A percentile compares a stretch with the other conserved stretches of the same genome.
These are phyloP conservation scores for Thozetella sp. DNA, from an alignment of 495 filamentous ascomycete genomes.

Conservation along the genomic window DNA sequence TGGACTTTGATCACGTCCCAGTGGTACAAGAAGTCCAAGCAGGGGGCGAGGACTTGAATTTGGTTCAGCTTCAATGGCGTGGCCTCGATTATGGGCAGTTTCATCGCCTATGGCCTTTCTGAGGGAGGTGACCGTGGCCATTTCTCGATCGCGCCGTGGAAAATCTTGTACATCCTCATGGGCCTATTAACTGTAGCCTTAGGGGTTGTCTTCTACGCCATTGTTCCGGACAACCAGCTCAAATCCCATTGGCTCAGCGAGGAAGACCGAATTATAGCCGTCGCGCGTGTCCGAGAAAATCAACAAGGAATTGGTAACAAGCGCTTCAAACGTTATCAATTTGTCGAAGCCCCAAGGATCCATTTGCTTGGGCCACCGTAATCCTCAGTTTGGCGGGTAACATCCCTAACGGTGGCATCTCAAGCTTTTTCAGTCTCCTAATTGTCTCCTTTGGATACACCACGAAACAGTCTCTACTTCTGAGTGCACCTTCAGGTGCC, in stretches of 20 bases:
- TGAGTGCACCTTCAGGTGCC: neutral
- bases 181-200: neutral
- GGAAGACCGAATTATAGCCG: neutral
- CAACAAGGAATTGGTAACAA: neutral
- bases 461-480: neutral
- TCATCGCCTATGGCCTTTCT: neutral
- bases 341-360: neutral
- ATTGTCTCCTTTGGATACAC: neutral
- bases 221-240: neutral
- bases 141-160: neutral
- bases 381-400: neutral
- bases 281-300: neutral
- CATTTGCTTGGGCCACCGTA: neutral
- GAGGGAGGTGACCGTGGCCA: neutral
- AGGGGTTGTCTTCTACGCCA: neutral
- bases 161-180: neutral
- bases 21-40: neutral
- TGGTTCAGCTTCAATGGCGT: neutral
- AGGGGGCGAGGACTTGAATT: neutral
- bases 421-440: neutral
- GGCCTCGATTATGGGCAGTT: neutral
- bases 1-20: constrained; percentile 3
- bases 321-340: neutral
- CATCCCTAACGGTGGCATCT: neutral
- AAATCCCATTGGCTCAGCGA: neutral